These are phyloP conservation scores for Fusarium secorum DNA, from an alignment of 2,329 filamentous ascomycete genomes.

Conservation along the genomic window DNA sequence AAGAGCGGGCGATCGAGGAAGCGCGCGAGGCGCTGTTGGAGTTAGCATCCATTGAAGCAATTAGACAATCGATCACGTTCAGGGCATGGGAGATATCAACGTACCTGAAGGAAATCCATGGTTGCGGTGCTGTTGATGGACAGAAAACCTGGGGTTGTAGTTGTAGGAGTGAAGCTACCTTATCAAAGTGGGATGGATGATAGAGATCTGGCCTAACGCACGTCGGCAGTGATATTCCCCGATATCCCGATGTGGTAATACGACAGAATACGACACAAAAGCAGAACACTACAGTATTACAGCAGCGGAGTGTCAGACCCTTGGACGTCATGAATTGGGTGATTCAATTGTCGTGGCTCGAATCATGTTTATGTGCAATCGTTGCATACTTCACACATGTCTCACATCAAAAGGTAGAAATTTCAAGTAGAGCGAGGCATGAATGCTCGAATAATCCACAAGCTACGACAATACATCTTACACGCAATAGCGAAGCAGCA, in stretches of 20 bases:
- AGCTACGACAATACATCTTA: constrained; percentile 41
- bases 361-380: neutral
- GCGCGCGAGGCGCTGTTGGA: constrained; percentile 72
- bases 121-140: constrained; percentile 38
- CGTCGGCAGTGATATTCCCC: constrained; percentile 26
- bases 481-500: constrained; percentile 30
- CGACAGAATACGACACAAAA: neutral
- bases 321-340: neutral
- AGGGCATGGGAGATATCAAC: neutral
- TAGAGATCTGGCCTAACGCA: constrained; percentile 38
- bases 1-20: constrained; percentile 91
- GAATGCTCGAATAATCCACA: constrained; percentile 38
- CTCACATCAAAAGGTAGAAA: neutral
- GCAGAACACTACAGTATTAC: neutral
- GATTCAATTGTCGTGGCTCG: neutral
- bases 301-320: neutral
- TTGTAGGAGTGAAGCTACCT: constrained; percentile 32
- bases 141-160: constrained; percentile 34
- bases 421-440: constrained; percentile 12
- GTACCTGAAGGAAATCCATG: constrained; percentile 59
- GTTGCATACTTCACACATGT: constrained; percentile 1
- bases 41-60: constrained; percentile 21
- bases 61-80: neutral
- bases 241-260: constrained; percentile 28
- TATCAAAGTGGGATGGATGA: constrained; percentile 27